phyloP scores from a whole-genome alignment of 2,329 filamentous ascomycete species.

The Penicillium digitatum region DNA sequence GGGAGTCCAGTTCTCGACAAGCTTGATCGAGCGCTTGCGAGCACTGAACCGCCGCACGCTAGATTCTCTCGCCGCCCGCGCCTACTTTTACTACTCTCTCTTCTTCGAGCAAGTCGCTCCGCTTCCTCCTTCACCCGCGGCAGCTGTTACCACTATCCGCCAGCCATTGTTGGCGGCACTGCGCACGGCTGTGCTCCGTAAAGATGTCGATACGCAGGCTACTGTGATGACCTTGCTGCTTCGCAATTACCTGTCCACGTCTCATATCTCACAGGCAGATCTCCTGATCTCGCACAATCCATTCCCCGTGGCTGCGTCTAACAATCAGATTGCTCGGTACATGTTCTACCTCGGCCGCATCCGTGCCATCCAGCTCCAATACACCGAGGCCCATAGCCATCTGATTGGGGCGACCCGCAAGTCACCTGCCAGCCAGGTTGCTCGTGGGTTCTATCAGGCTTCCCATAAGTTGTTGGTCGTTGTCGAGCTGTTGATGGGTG shows the following conservation, averaged over 20 bases:
- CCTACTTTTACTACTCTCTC: constrained; percentile 96
- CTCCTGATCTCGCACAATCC: constrained; percentile 92
- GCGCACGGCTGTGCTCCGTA: constrained; percentile 90
- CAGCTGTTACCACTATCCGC: constrained; percentile 79
- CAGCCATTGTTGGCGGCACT: constrained; percentile 82
- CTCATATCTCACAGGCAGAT: constrained; percentile 95
- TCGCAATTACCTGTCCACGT: constrained; percentile 92
- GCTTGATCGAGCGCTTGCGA: constrained; percentile 79
- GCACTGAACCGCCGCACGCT: constrained; percentile 87
- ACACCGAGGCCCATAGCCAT: constrained; percentile 95
- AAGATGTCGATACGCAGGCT: constrained; percentile 95
- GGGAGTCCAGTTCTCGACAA: constrained; percentile 78
- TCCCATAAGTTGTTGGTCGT: constrained; percentile 95
- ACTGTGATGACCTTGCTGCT: constrained; percentile 92
- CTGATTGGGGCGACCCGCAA: constrained; percentile 91
- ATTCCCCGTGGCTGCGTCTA: constrained; percentile 89
- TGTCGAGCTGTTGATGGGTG: constrained; percentile 95
- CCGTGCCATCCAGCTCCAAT: constrained; percentile 90
- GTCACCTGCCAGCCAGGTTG: constrained; percentile 82
- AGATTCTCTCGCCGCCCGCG: constrained; percentile 88
- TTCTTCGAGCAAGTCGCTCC: constrained; percentile 90
- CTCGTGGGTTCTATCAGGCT: constrained; percentile 90
- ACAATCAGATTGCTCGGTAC: constrained; percentile 97
- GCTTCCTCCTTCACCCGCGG: constrained; percentile 81
- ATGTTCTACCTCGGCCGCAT: constrained; percentile 96